Percentiles rank a stretch among this genome's conserved stretches.
phyloP scores from a whole-genome alignment of 257 asterid genomes.

The Fraxinus cuspidata region DNA sequence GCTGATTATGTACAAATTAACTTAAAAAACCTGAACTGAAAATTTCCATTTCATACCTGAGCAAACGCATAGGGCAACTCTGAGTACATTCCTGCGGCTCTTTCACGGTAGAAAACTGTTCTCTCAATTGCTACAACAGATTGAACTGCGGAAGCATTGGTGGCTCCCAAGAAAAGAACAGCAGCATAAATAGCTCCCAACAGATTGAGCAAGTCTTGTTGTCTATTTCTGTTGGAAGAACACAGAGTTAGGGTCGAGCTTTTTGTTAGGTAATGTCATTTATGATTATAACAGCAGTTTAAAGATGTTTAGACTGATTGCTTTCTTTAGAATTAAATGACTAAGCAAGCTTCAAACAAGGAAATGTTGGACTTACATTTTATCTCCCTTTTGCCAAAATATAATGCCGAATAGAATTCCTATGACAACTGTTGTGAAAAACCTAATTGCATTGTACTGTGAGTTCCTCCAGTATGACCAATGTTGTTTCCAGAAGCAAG shows the following conservation, averaged over 20 bases:
- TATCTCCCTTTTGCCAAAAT: constrained; percentile 60
- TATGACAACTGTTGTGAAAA: constrained; percentile 48
- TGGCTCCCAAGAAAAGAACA: constrained; percentile 75
- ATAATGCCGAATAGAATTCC: constrained; percentile 67
- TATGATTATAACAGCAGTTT: neutral
- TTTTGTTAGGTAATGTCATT: neutral
- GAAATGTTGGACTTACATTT: constrained; percentile 42
- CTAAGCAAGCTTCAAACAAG: neutral
- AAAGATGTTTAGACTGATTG: neutral
- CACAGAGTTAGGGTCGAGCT: neutral
- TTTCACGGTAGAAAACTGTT: constrained; percentile 83
- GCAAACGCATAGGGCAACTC: constrained; percentile 84
- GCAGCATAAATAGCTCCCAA: constrained; percentile 86
- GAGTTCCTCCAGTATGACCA: constrained; percentile 75
- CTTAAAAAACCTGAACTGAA: neutral
- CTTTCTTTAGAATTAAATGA: neutral
- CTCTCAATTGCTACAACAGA: constrained; percentile 73
- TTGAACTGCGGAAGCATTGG: constrained; percentile 77
- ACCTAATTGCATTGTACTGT: constrained; percentile 62
- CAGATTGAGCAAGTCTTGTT: constrained; percentile 75
- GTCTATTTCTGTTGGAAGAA: constrained; percentile 43
- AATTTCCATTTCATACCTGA: constrained; percentile 47
- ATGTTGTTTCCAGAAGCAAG: constrained; percentile 69
- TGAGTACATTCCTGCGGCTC: constrained; percentile 92
- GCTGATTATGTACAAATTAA: neutral